Base-by-base conservation (phyloP, 2,329 filamentous ascomycete genomes). In the Pseudocercospora fuligena region DNA sequence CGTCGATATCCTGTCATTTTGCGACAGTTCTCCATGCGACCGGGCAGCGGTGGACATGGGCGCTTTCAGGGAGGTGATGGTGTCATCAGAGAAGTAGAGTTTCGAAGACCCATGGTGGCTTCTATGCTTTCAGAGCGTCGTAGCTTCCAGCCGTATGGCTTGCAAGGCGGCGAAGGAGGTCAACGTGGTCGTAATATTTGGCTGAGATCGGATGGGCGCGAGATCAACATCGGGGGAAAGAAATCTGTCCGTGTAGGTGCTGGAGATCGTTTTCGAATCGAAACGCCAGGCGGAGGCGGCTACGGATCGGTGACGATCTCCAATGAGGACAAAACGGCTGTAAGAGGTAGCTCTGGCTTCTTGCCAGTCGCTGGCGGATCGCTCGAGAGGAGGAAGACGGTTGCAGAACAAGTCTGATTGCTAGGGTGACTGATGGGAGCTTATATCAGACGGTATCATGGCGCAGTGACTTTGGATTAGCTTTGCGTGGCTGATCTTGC, bases 251-350 rank as follows among this genome's bases (percentile, higher is more conserved):
- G 85, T 12, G 93, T 94, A 90, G 83, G 87, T 74, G 83, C 88
- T 0, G 92, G 92, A 0, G 92, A 94, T 75, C 82, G 90, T 6
- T 92, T 94, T 74, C 90, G 94, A 62, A 83, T 94, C 19, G 85
- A 84, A 68, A 94, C 92, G 3, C 92, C 92, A 2, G 92, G 92
- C 31, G 92, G 92, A 61, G 92, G 92, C 43, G 92, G 89, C 0
- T 94, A 31, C 29, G 29, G 29, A 31, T 31, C 6, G 3, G 29
- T 31, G 5, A 8, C 6, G 6, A 31, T 31, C 5, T 31, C 31
- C 2, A 1, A 33, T 12, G 31, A 33, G 31, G 31, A 33, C 31
- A 12, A 5, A 33, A 12, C 11, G 31, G 31, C 31, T 12, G 31
- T 14, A 33, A 8, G 31, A 12, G 31, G 8, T 12, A 33, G 31